Evolutionary conservation across 2,329 filamentous ascomycete genomes (phyloP).

Genomic region (Xylaria digitata): DNA sequence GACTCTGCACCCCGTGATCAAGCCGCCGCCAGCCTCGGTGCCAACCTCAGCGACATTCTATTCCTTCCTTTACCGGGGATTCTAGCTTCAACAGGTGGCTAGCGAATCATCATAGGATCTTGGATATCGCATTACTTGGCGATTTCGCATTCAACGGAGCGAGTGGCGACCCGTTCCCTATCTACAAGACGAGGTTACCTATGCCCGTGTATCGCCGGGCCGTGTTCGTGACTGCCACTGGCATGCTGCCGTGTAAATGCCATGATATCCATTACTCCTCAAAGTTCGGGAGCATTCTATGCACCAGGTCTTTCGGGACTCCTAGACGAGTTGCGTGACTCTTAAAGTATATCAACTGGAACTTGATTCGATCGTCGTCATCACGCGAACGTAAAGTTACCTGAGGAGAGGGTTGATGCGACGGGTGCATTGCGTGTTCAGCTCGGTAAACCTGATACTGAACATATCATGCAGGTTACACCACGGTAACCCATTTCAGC

Average conservation of each 20-base stretch:
- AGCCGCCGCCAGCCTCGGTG: conserved; percentile 23
- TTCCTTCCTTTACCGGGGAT: conserved; percentile 2
- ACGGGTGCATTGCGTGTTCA: conserved; percentile 30
- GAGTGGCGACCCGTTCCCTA: neutral
- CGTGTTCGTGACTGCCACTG: conserved; percentile 14
- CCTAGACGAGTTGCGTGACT: conserved; percentile 32
- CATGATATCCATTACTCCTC: conserved; percentile 16
- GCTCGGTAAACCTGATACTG: conserved; percentile 23
- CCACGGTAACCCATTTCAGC: conserved; percentile 32
- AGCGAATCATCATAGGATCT: neutral
- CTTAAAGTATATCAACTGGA: conserved; percentile 14
- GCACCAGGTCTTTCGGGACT: conserved; percentile 23
- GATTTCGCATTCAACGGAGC: conserved; percentile 9
- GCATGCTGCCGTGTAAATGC: conserved; percentile 6
- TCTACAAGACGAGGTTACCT: conserved; percentile 13
- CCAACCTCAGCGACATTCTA: conserved; percentile 23
- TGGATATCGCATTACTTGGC: conserved; percentile 1
- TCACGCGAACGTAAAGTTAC: conserved; percentile 34
- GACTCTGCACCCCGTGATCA: conserved; percentile 33
- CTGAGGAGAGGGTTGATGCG: conserved; percentile 28
- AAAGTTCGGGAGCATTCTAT: conserved; percentile 29
- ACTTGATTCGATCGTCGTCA: conserved; percentile 21
- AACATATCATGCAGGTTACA: conserved; percentile 33
- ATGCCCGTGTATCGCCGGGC: conserved; percentile 15
- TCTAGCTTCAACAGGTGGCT: neutral